Evolutionary conservation across 257 asterid species (phyloP).

Genomic region (Mentha longifolia): DNA sequence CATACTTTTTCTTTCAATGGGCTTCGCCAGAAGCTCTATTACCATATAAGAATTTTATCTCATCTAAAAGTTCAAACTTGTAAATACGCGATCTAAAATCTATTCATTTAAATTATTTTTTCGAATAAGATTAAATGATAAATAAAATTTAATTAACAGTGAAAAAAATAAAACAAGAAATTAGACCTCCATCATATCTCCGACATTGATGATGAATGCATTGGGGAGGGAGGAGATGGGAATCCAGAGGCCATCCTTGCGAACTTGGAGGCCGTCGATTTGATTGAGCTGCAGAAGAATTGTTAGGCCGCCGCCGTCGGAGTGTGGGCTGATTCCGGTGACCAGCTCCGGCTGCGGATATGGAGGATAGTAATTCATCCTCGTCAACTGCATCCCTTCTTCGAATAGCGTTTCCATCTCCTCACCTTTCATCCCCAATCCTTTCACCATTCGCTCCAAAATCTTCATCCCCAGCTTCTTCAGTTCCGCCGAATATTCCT

Average conservation of each 20-base stretch:
- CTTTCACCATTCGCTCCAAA: constrained; percentile 43
- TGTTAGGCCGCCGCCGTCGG: constrained; percentile 51
- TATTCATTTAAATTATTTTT: too few species aligned
- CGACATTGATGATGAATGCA: constrained; percentile 56
- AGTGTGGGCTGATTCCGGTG: constrained; percentile 55
- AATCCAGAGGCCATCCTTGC: constrained; percentile 53
- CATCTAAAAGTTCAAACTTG: too few species aligned
- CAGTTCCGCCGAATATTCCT: constrained; percentile 48
- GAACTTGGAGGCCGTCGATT: constrained; percentile 54
- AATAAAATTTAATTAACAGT: too few species aligned
- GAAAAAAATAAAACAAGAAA: too few species aligned
- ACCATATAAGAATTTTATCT: too few species aligned
- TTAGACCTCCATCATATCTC: constrained; percentile 51
- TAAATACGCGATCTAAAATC: too few species aligned
- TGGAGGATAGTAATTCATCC: constrained; percentile 65
- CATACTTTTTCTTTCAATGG: too few species aligned
- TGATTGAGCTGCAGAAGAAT: constrained; percentile 54
- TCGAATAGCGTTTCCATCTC: constrained; percentile 43
- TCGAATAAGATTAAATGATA: too few species aligned
- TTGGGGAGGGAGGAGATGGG: constrained; percentile 47
- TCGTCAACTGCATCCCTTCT: constrained; percentile 50
- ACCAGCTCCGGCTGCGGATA: constrained; percentile 62
- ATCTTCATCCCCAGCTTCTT: constrained; percentile 48
- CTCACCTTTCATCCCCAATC: constrained; percentile 42
- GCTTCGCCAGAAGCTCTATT: too few species aligned